These are phyloP conservation scores for Russula abietina DNA, from an alignment of 768 basidiomycete genomes.

Conservation along the genomic window DNA sequence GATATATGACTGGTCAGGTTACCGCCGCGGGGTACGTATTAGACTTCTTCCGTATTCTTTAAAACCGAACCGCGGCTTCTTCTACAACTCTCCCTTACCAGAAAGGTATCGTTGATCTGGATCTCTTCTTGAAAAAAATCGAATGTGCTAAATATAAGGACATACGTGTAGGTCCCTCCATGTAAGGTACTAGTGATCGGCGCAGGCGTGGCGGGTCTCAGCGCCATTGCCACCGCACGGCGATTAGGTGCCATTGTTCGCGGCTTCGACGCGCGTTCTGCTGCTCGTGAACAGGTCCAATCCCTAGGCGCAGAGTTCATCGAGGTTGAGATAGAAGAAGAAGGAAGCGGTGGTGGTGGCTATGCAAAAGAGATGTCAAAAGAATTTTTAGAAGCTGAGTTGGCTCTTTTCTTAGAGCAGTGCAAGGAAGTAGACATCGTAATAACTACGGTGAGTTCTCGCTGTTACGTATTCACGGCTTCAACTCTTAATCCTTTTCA, in stretches of 20 bases:
- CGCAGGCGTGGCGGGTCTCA: slow-evolving; percentile 83
- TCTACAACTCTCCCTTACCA: slow-evolving; percentile 24
- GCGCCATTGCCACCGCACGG: slow-evolving; percentile 80
- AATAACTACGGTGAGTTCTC: slow-evolving; percentile 61
- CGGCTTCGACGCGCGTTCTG: slow-evolving; percentile 81
- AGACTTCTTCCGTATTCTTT: slow-evolving; percentile 9
- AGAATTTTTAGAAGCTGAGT: slow-evolving; percentile 83
- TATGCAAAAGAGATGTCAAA: slow-evolving; percentile 91
- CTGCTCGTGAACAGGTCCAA: slow-evolving; percentile 83
- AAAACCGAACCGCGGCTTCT: slow-evolving; percentile 1
- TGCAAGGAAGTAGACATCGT: slow-evolving; percentile 87
- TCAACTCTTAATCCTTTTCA: slow-evolving; percentile 26
- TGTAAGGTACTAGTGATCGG: slow-evolving; percentile 85
- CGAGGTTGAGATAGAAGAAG: slow-evolving; percentile 75
- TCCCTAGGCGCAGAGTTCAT: slow-evolving; percentile 87
- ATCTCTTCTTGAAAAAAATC: background rate
- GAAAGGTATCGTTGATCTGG: slow-evolving; percentile 36
- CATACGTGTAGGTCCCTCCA: slow-evolving; percentile 60
- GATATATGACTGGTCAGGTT: slow-evolving; percentile 86
- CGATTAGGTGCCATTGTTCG: slow-evolving; percentile 84
- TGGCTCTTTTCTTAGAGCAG: slow-evolving; percentile 84
- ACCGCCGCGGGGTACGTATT: slow-evolving; percentile 76
- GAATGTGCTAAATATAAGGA: slow-evolving; percentile 5
- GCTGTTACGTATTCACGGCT: background rate
- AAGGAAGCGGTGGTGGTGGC: slow-evolving; percentile 75